A percentile compares a stretch with the other conserved stretches of the same genome.
These are phyloP conservation scores for Drechslerella dactyloides DNA, from an alignment of 2,329 filamentous ascomycete species.

Conservation along the genomic window DNA sequence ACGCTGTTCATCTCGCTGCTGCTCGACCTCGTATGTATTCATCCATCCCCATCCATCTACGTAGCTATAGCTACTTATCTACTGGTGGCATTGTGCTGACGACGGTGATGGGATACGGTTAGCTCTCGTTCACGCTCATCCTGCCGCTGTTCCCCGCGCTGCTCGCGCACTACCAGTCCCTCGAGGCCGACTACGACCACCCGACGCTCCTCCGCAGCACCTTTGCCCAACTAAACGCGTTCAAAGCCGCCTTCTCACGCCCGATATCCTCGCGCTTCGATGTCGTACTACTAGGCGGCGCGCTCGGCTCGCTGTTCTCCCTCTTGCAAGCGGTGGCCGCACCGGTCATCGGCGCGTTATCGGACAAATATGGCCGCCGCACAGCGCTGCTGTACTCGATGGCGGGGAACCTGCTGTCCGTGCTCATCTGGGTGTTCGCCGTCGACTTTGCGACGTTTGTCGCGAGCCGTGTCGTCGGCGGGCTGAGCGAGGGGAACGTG, in stretches of 20 bases:
- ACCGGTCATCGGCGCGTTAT: conserved; percentile 85
- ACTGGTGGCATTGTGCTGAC: not conserved
- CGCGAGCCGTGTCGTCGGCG: conserved; percentile 88
- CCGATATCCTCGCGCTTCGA: conserved; percentile 97
- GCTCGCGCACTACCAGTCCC: conserved; percentile 82
- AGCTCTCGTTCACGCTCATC: conserved; percentile 99
- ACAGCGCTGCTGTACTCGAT: conserved; percentile 89
- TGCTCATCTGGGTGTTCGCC: conserved; percentile 90
- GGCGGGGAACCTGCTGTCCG: conserved; percentile 88
- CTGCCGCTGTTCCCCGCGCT: conserved; percentile 94
- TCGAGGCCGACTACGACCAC: conserved; percentile 56
- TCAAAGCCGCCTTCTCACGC: conserved; percentile 89
- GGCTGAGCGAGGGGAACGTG: conserved; percentile 93
- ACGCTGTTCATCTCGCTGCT: conserved; percentile 89
- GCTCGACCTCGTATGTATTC: conserved; percentile 76
- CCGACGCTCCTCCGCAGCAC: conserved; percentile 72
- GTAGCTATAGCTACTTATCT: not conserved
- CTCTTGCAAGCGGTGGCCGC: conserved; percentile 91
- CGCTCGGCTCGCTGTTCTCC: conserved; percentile 90
- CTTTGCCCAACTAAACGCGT: conserved; percentile 82
- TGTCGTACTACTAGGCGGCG: conserved; percentile 91
- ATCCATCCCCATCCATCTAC: conserved; percentile 4
- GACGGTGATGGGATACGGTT: no score
- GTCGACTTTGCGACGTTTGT: conserved; percentile 96
- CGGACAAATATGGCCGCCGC: conserved; percentile 79